Conservation (phyloP, 1,284 basidiomycete genomes). For the Cryptococcus sp. region DNA sequence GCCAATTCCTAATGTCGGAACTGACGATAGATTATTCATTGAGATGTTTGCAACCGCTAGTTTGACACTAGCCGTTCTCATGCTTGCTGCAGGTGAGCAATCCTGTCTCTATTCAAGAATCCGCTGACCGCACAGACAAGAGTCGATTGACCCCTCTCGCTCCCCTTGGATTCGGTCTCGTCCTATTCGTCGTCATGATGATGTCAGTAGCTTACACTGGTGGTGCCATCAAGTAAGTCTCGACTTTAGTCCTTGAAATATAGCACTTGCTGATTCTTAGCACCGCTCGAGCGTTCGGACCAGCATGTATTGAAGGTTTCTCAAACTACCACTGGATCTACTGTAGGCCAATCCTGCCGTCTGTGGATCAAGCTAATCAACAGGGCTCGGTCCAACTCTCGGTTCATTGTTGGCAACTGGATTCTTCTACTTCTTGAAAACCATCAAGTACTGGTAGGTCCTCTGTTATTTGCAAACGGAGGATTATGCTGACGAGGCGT, state of each 20-base stretch:
- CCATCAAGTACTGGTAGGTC: slow-evolving; percentile 50
- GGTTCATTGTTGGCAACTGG: slow-evolving; percentile 58
- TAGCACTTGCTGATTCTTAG: slow-evolving; percentile 52
- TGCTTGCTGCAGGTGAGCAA: slow-evolving; percentile 56
- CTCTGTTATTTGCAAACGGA: background rate
- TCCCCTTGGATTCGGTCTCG: slow-evolving; percentile 67
- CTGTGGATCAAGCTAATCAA: background rate
- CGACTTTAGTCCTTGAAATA: background rate
- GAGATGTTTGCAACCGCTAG: slow-evolving; percentile 65
- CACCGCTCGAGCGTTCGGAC: slow-evolving; percentile 69
- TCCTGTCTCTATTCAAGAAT: slow-evolving; percentile 1
- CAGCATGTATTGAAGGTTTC: slow-evolving; percentile 64
- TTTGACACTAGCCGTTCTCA: slow-evolving; percentile 50
- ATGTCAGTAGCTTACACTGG: slow-evolving; percentile 48
- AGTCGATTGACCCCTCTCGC: slow-evolving; percentile 66
- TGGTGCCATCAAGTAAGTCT: slow-evolving; percentile 40
- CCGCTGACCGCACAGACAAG: slow-evolving; percentile 37
- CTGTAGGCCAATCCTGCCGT: slow-evolving; percentile 17
- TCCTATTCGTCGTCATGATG: slow-evolving; percentile 63
- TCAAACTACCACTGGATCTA: slow-evolving; percentile 58
- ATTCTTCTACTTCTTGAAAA: slow-evolving; percentile 59
- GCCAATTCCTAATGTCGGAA: too few species aligned
- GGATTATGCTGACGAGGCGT: background rate
- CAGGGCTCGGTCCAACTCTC: slow-evolving; percentile 60
- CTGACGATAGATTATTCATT: slow-evolving; percentile 55